Percentiles rank a stretch among this genome's conserved stretches.
Evolutionary conservation across 176 grass and related monocot genomes (phyloP).

Genomic region (Ensete ventricosum): DNA sequence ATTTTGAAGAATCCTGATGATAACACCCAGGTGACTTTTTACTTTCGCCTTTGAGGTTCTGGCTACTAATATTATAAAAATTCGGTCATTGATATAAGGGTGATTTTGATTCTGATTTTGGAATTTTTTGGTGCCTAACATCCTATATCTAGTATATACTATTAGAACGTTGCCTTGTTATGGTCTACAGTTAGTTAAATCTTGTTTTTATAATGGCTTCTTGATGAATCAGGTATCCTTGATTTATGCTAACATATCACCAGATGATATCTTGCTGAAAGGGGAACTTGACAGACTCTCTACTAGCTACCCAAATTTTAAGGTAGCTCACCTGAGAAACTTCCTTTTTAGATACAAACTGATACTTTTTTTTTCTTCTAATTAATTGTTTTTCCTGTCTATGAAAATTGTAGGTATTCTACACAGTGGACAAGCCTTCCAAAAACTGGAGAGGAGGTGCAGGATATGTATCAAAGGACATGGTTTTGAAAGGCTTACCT

Average conservation of each 20-base stretch:
- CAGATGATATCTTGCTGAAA: constrained; percentile 95
- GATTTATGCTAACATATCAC: constrained; percentile 85
- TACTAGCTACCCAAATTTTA: constrained; percentile 88
- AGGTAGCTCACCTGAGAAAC: constrained; percentile 36
- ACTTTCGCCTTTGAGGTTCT: background rate
- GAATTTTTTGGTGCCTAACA: too few relatives aligned
- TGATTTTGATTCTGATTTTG: too few relatives aligned
- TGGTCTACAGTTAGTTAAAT: background rate
- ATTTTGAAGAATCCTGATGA: constrained; percentile 94
- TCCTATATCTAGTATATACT: too few relatives aligned
- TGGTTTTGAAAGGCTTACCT: constrained; percentile 84
- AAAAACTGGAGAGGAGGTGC: constrained; percentile 66
- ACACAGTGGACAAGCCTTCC: constrained; percentile 86
- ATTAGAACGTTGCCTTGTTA: too few relatives aligned
- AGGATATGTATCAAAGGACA: constrained; percentile 76
- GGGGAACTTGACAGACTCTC: constrained; percentile 80
- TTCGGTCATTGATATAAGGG: too few relatives aligned
- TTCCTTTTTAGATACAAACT: background rate
- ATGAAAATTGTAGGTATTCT: constrained; percentile 57
- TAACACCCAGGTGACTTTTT: constrained; percentile 59
- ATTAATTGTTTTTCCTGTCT: background rate
- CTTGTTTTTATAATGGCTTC: constrained; percentile 14
- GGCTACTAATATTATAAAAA: too few relatives aligned
- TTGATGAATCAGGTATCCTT: constrained; percentile 61
- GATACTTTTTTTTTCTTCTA: background rate